Evolutionary conservation across 2,329 filamentous ascomycete genomes (phyloP).

Genomic region (Claviceps sp.): DNA sequence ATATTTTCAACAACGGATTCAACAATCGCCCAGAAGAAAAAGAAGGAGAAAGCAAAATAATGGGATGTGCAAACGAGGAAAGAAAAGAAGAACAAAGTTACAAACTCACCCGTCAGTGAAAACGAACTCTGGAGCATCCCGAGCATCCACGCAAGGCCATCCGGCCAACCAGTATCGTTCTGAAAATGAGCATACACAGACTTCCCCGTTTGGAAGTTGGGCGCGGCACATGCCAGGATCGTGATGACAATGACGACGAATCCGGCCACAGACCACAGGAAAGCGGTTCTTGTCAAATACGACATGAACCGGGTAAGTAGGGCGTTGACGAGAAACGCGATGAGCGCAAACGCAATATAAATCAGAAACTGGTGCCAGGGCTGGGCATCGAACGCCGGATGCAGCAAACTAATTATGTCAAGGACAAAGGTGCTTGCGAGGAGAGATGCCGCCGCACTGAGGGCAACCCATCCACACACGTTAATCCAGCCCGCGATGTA

Average conservation of each 20-base stretch:
- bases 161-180: slow-evolving; percentile 56
- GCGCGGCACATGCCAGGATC: slow-evolving; percentile 50
- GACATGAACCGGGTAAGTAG: slow-evolving; percentile 45
- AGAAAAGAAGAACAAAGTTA: not conserved
- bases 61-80: too few species aligned
- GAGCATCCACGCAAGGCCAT: slow-evolving; percentile 47
- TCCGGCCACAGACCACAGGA: slow-evolving; percentile 57
- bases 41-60: too few species aligned
- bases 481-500: slow-evolving; percentile 65
- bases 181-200: slow-evolving; percentile 57
- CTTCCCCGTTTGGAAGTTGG: slow-evolving; percentile 46
- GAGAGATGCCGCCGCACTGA: slow-evolving; percentile 55
- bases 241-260: slow-evolving; percentile 60
- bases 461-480: slow-evolving; percentile 56
- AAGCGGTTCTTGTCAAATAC: slow-evolving; percentile 52
- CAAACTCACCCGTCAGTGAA: slow-evolving; percentile 23
- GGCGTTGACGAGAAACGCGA: slow-evolving; percentile 51
- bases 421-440: slow-evolving; percentile 54
- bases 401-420: slow-evolving; percentile 48
- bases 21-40: too few species aligned
- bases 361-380: slow-evolving; percentile 63
- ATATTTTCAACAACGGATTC: too few species aligned
- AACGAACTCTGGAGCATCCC: slow-evolving; percentile 39
- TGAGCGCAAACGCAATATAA: slow-evolving; percentile 49
- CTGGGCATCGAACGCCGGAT: slow-evolving; percentile 41